These are phyloP conservation scores for Mollisiaceae sp. DNA, from an alignment of 2,329 filamentous ascomycete species.

Conservation along the genomic window DNA sequence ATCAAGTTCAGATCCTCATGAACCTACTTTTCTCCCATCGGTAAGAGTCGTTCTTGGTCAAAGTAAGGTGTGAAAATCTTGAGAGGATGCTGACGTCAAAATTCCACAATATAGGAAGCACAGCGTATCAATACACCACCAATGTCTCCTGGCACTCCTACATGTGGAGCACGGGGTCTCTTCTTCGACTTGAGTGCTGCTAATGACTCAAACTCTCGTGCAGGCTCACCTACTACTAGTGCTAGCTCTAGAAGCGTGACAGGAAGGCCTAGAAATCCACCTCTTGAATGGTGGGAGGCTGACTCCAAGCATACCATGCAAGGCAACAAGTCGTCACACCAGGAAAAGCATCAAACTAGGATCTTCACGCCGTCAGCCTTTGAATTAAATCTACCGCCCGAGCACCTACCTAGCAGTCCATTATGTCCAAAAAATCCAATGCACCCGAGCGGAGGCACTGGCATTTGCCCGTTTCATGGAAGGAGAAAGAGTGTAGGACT, in stretches of 20 bases:
- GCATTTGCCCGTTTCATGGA: conserved; percentile 50
- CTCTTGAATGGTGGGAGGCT: conserved; percentile 21
- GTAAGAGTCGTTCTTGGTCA: conserved; percentile 30
- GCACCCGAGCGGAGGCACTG: conserved; percentile 45
- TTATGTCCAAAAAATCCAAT: conserved; percentile 49
- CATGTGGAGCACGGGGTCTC: conserved; percentile 32
- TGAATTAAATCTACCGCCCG: conserved; percentile 47
- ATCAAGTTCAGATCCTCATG: conserved; percentile 30
- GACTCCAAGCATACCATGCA: conserved; percentile 25
- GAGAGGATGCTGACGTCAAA: neutral
- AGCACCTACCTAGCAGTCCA: conserved; percentile 50
- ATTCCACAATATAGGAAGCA: conserved; percentile 37
- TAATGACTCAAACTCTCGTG: conserved; percentile 9
- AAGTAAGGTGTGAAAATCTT: neutral
- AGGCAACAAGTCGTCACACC: conserved; percentile 22
- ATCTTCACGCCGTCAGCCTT: conserved; percentile 28
- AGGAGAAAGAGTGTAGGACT: conserved; percentile 33
- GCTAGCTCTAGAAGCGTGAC: conserved; percentile 2
- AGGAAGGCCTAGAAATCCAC: neutral
- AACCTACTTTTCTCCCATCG: conserved; percentile 38
- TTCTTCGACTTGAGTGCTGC: conserved; percentile 37
- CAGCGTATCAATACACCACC: conserved; percentile 42
- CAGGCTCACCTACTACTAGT: conserved; percentile 6
- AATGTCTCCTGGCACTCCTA: conserved; percentile 28
- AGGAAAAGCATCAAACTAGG: neutral